Evolutionary conservation across 2,329 filamentous ascomycete species (phyloP), one percentile per base, ranked within the genome.

Genomic region (Zasmidium angulare): DNA sequence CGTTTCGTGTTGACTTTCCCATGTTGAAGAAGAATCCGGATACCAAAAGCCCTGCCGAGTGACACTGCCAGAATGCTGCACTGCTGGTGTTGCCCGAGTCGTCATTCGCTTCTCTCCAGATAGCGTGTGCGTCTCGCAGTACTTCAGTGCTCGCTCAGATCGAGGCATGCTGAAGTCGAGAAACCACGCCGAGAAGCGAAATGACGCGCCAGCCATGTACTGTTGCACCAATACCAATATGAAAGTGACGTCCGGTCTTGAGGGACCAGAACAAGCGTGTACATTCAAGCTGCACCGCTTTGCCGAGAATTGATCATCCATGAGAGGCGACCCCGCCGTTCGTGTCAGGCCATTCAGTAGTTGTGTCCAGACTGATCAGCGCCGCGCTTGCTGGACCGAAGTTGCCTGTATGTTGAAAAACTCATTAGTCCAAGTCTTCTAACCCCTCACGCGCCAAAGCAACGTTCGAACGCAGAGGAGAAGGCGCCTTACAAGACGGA

Each of bases 401-500:
- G 77, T 76, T 80, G 77, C 79, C 79, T 81, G 74, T 72, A 69
- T 66, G 65, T 67, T 66, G 71, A 73, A 68, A 68, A 60, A 40
- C 46, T 72, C 65, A 74, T 81, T 77, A 80, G 78, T 76, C 75
- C 74, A 72, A 70, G 67, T 72, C 65, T 77, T 73, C 76, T 71
- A 81, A 80, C 82, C 89, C 86, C 82, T 78, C 81, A 43, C 36
- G 83, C 84, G 86, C 84, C 84, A 84, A 90, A 86, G 88, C 86
- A 90, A 65, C 63, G 62, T 86, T 85, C 66, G 89, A 87, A 90
- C 88, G 87, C 86, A 88, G 87, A 89, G 86, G 88, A 88, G 85
- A 87, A 83, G 85, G 84, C 89, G 89, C 88, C 90, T 93, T 93
- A 91, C 89, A 88, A 90, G 69, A 72, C 65, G 69, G 64, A 62